These are phyloP conservation scores for Aspergillus steynii DNA, from an alignment of 495 filamentous ascomycete species.

Conservation along the genomic window DNA sequence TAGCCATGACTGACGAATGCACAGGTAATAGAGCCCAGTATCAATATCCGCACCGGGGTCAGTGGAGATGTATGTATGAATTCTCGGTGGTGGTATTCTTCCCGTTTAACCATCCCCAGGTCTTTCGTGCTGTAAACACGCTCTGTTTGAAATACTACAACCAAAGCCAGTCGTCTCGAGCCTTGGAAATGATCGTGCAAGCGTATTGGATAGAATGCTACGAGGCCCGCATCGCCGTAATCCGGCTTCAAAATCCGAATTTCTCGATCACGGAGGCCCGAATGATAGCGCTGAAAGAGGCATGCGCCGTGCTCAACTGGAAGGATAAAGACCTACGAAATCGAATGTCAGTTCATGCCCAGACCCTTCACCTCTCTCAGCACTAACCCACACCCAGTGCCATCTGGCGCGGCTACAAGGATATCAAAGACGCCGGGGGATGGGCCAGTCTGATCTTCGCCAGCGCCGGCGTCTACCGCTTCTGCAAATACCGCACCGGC, in stretches of 20 bases:
- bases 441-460: slow-evolving; percentile 26
- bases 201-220: slow-evolving; percentile 28
- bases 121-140: slow-evolving; percentile 19
- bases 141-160: slow-evolving; percentile 26
- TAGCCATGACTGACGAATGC: slow-evolving; percentile 5
- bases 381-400: slow-evolving; percentile 10
- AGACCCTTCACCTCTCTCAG: background rate
- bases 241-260: slow-evolving; percentile 18
- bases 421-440: slow-evolving; percentile 26
- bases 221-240: slow-evolving; percentile 20
- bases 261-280: slow-evolving; percentile 20
- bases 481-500: slow-evolving; percentile 26
- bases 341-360: slow-evolving; percentile 14
- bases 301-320: slow-evolving; percentile 21
- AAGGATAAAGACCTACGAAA: slow-evolving; percentile 27
- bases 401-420: slow-evolving; percentile 28
- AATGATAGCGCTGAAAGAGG: slow-evolving; percentile 23
- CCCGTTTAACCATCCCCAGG: slow-evolving; percentile 2
- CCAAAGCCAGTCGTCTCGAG: slow-evolving; percentile 25
- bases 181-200: slow-evolving; percentile 28
- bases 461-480: slow-evolving; percentile 22
- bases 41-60: slow-evolving; percentile 21
- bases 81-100: background rate
- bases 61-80: slow-evolving; percentile 18
- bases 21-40: slow-evolving; percentile 16